Evolutionary conservation across 164 flowering plant genomes (phyloP).

Genomic region (Umbilicus rupestris): DNA sequence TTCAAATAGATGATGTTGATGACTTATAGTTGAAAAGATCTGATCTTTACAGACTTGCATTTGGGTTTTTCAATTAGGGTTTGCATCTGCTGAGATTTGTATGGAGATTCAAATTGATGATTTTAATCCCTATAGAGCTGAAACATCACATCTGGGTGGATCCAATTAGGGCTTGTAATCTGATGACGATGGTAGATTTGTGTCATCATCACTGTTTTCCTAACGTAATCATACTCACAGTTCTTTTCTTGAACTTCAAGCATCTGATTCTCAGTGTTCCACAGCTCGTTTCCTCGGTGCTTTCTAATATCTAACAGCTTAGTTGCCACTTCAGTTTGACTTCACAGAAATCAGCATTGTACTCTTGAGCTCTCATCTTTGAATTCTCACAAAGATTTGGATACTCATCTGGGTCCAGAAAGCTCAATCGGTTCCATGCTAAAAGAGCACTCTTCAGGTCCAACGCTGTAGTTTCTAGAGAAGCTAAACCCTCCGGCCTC

Average conservation of each 20-base stretch:
- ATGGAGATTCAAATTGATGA: too few species aligned
- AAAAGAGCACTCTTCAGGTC: slow-evolving; percentile 55
- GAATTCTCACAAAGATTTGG: background rate
- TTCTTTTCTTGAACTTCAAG: slow-evolving; percentile 1
- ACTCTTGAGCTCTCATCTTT: background rate
- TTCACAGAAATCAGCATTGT: background rate
- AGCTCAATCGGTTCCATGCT: slow-evolving; percentile 90
- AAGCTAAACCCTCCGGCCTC: slow-evolving; percentile 37
- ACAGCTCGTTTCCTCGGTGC: background rate
- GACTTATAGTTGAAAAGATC: background rate
- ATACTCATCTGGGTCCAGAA: slow-evolving; percentile 75
- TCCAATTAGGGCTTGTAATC: background rate
- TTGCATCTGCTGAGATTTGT: background rate
- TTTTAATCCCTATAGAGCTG: too few species aligned
- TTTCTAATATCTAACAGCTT: background rate
- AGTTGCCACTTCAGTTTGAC: background rate
- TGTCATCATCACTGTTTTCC: background rate
- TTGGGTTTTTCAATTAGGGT: background rate
- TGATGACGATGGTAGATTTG: background rate
- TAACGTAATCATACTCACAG: background rate
- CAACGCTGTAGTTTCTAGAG: slow-evolving; percentile 44
- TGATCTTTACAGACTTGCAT: background rate
- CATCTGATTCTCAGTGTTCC: background rate
- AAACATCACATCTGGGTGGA: background rate
- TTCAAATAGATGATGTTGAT: background rate